Base-by-base conservation (phyloP, 108 stramenopile species). In the Pseudonitzschia delicatissima region DNA sequence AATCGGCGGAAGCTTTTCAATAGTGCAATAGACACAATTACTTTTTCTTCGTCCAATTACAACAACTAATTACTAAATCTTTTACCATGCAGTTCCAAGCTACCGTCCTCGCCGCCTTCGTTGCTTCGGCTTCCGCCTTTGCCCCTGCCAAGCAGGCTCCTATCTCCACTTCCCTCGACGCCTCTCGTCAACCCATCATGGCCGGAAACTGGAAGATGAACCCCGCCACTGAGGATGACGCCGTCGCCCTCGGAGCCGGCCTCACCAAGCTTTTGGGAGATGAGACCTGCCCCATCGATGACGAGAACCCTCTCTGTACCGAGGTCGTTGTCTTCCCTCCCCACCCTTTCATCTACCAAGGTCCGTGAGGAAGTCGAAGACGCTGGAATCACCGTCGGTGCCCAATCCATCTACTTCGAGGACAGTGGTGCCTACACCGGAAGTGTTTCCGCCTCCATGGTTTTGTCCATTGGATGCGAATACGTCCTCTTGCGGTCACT, bases 401-500 rank as follows among this genome's bases (percentile, higher is more conserved):
- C 87, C 7, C 88, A 96, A 61, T 61, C 60, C 32, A 61, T 61
- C 32, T 61, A 26, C 37, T 61, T 61, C 47, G 82, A 94, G 73
- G 77, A 78, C 9, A 77, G 69, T 0, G 99, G 99, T 45, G 99
- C 99, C 13, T 98, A 80, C 90, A 99, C 99, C 17, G 99, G 98
- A 51, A 96, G 94, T 57, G 81, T 98, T 63, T 80, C 91, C 33
- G 85, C 95, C 18, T 48, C 70, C 53, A 95, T 98, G 96, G 64
- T 97, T 34, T 86, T 92, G 62, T 73, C 73, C 40, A 77, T 91
- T 15, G 94, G 91, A 28, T 69, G 97, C 25, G 65, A 96, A 59
- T 98, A 96, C 92, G 94, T 84, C 8, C 87, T 99, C 61, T n/a
- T 84, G 91, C 23, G 99, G 99, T 18, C 99, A 99, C 86, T 94